Percentiles rank a stretch among this genome's conserved stretches.
Conservation (phyloP, 352 stramenopile genomes). For the Phytopythium chamaehyphon region DNA sequence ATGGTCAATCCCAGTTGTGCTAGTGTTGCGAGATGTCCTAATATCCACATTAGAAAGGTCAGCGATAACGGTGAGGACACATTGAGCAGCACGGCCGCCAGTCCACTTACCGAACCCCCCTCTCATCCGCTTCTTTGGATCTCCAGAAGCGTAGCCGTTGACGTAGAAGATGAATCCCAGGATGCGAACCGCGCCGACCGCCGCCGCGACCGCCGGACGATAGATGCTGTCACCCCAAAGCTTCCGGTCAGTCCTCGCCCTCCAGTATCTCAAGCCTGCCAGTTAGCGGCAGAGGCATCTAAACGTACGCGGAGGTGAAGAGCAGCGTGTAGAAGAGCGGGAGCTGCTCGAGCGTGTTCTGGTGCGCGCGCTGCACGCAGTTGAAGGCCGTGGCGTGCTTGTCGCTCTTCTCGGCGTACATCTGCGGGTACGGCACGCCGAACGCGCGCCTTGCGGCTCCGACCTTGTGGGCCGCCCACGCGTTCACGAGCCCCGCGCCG, state of each 20-base stretch:
- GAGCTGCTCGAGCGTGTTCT: constrained; percentile 77
- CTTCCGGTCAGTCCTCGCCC: neutral
- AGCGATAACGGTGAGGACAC: too few relatives aligned
- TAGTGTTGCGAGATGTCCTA: constrained; percentile 20
- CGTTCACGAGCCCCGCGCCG: constrained; percentile 42
- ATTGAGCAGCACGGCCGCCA: too few relatives aligned
- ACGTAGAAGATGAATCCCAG: constrained; percentile 44
- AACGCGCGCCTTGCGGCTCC: constrained; percentile 58
- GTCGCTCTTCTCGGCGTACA: constrained; percentile 65
- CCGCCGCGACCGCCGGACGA: constrained; percentile 31
- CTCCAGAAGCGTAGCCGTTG: constrained; percentile 27
- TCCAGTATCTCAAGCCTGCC: neutral
- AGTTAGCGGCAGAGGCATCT: neutral
- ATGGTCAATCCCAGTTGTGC: constrained; percentile 24
- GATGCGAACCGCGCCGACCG: constrained; percentile 27
- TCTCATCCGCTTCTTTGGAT: constrained; percentile 32
- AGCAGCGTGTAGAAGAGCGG: constrained; percentile 34
- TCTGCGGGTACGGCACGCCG: constrained; percentile 53
- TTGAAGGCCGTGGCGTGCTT: constrained; percentile 77
- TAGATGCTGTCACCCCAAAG: constrained; percentile 24
- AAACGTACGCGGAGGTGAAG: constrained; percentile 32
- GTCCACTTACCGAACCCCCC: constrained; percentile 35
- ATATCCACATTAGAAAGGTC: neutral
- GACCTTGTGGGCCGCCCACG: constrained; percentile 61
- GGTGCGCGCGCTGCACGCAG: constrained; percentile 76